phyloP scores from a whole-genome alignment of 768 basidiomycete species.

The Phanerochaete sordida region DNA sequence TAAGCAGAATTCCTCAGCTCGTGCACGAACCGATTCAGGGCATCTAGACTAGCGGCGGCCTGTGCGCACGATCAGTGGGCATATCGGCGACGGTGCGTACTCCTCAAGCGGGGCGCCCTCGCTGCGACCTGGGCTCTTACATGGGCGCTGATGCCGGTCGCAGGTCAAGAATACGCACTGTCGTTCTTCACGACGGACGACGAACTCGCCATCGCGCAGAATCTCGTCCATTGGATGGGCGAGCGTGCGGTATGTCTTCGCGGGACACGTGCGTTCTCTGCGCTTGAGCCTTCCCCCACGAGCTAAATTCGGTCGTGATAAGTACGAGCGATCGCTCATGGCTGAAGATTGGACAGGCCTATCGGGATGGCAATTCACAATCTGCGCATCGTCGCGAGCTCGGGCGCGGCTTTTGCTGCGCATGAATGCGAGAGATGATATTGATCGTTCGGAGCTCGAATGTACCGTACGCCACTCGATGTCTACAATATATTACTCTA shows the following conservation, averaged over 20 bases:
- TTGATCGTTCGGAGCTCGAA: too few relatives aligned
- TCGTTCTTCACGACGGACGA: conserved; percentile 56
- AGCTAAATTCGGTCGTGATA: conserved; percentile 75
- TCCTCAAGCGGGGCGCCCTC: too few relatives aligned
- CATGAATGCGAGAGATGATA: background rate
- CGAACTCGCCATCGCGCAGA: conserved; percentile 50
- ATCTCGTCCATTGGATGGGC: conserved; percentile 67
- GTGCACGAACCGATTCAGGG: conserved; percentile 84
- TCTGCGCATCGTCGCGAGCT: background rate
- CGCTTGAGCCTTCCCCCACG: too few relatives aligned
- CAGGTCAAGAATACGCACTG: conserved; percentile 50
- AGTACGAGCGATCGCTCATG: conserved; percentile 48
- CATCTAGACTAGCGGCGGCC: conserved; percentile 50
- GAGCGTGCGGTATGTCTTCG: conserved; percentile 70
- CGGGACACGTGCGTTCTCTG: conserved; percentile 74
- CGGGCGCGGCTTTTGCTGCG: background rate
- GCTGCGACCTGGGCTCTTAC: too few relatives aligned
- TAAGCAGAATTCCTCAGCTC: conserved; percentile 63
- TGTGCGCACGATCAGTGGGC: conserved; percentile 72
- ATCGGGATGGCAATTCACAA: conserved; percentile 1
- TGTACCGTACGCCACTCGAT: too few relatives aligned
- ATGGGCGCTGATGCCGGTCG: background rate
- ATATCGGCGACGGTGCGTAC: conserved; percentile 68
- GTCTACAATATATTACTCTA: too few relatives aligned
- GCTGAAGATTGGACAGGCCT: background rate